Conservation (phyloP, 495 filamentous ascomycete species). For the Penicillium steckii region DNA sequence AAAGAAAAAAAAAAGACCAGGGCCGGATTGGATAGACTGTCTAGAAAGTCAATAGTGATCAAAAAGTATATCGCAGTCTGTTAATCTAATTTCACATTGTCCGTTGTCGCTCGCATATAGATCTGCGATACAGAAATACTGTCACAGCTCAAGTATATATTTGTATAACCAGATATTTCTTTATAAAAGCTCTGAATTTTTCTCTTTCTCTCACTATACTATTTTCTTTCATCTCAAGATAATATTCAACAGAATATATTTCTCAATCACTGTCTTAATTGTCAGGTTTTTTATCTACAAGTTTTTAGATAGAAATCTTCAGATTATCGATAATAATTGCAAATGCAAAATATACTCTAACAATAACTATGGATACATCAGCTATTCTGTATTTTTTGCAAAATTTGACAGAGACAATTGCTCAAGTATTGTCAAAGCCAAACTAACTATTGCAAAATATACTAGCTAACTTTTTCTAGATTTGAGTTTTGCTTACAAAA, state of each 20-base stretch:
- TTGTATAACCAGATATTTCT: background rate
- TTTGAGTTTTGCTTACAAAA: background rate
- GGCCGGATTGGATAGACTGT: no score
- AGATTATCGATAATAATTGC: constrained; percentile 2
- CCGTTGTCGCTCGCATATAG: background rate
- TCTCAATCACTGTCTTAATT: background rate
- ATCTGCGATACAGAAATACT: constrained; percentile 1
- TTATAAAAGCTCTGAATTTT: no score
- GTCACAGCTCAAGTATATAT: background rate
- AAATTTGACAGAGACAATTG: background rate
- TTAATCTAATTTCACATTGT: no score
- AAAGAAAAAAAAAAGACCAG: no score
- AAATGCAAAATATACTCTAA: constrained; percentile 1
- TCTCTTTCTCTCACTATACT: no score
- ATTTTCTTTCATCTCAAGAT: background rate
- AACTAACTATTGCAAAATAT: background rate
- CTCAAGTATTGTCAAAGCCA: background rate
- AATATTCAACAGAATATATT: background rate
- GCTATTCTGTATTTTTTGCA: constrained; percentile 5
- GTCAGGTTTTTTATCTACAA: background rate
- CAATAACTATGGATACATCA: constrained; percentile 1
- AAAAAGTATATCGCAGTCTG: background rate
- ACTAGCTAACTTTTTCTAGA: background rate
- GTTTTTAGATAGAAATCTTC: background rate
- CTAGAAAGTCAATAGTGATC: background rate